These are phyloP conservation scores for Nothopassalora personata DNA, from an alignment of 2,329 filamentous ascomycete species.

Conservation along the genomic window DNA sequence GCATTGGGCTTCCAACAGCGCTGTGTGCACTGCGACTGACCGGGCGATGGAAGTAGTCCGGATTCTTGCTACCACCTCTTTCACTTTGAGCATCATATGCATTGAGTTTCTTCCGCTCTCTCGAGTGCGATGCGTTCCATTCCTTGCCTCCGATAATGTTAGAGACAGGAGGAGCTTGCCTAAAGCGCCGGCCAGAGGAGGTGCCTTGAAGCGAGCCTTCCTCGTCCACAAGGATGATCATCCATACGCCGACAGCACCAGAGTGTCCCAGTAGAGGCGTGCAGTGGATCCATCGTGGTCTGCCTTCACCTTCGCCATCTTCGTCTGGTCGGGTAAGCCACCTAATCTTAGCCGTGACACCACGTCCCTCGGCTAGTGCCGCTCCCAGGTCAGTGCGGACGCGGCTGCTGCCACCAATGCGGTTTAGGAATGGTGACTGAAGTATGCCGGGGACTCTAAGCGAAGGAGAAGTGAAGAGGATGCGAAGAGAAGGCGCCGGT, in stretches of 20 bases:
- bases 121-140: slow-evolving; percentile 22
- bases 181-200: slow-evolving; percentile 27
- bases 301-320: slow-evolving; percentile 48
- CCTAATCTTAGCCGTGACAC: slow-evolving; percentile 68
- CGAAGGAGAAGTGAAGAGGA: slow-evolving; percentile 47
- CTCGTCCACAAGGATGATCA: slow-evolving; percentile 68
- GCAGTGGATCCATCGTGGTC: slow-evolving; percentile 70
- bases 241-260: slow-evolving; percentile 69
- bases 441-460: slow-evolving; percentile 47
- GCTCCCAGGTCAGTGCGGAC: slow-evolving; percentile 50
- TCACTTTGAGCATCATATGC: slow-evolving; percentile 21
- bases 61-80: slow-evolving; percentile 12
- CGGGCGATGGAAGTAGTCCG: slow-evolving; percentile 11
- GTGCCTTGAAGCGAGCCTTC: slow-evolving; percentile 24
- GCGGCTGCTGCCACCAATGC: slow-evolving; percentile 46
- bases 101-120: slow-evolving; percentile 17
- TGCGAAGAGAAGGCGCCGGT: slow-evolving; percentile 44
- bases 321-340: slow-evolving; percentile 54
- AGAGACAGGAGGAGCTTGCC: slow-evolving; percentile 34
- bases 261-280: slow-evolving; percentile 65
- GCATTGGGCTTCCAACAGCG: slow-evolving; percentile 7
- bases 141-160: slow-evolving; percentile 32
- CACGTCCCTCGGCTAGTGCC: slow-evolving; percentile 63
- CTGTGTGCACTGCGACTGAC: slow-evolving; percentile 7
- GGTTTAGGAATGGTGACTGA: slow-evolving; percentile 45